These are phyloP conservation scores for Cystobasidium pallidum DNA, from an alignment of 1,284 basidiomycete genomes.

Conservation along the genomic window DNA sequence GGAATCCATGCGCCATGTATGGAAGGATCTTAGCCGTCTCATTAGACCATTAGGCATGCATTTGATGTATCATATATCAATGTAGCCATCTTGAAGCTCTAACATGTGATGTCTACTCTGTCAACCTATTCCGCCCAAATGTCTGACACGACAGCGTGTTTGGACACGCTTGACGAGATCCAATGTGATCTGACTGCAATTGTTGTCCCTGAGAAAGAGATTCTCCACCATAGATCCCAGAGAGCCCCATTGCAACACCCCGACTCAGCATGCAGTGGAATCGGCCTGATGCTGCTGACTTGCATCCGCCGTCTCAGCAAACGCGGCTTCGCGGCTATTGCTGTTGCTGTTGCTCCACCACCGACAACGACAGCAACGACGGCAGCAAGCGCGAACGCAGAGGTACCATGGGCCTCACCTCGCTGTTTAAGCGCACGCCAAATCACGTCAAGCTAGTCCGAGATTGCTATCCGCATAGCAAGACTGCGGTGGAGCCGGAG, in stretches of 20 bases:
- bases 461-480: constrained; percentile 85
- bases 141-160: not conserved
- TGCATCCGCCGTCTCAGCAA: not conserved
- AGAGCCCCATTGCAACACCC: too few species aligned
- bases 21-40: too few species aligned
- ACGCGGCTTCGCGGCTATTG: not conserved
- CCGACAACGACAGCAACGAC: not conserved
- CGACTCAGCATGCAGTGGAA: too few species aligned
- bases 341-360: not conserved
- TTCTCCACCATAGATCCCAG: too few species aligned
- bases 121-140: not conserved
- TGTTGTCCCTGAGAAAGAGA: too few species aligned
- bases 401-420: constrained; percentile 14
- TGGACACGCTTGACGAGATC: not conserved
- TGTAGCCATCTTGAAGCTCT: too few species aligned
- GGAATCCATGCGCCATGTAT: too few species aligned
- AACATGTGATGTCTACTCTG: too few species aligned
- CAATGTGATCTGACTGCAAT: not conserved
- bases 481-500: constrained; percentile 65
- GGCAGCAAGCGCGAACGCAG: not conserved
- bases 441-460: constrained; percentile 84
- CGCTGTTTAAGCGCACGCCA: constrained; percentile 60
- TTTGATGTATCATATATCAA: too few species aligned
- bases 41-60: too few species aligned
- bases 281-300: not conserved